Evolutionary conservation across 169 alveolate genomes (phyloP), one percentile per base, ranked within the genome.

Genomic region (Plasmodium gonderi): DNA sequence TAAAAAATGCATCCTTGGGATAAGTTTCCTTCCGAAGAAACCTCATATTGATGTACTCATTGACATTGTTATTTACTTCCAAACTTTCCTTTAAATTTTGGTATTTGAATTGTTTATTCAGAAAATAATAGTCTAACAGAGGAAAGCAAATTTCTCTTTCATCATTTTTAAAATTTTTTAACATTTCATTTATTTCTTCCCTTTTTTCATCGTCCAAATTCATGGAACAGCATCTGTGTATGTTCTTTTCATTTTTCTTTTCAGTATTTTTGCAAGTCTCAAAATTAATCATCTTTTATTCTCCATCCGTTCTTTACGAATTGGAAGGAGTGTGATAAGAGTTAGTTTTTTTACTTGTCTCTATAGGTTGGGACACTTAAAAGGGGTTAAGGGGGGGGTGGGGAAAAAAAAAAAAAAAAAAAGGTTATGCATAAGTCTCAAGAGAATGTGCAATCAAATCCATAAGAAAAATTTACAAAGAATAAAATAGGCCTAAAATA

Each of bases 51-150:
- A 87, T 76, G 72, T 87, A 87, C 67, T 87, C 93, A 87, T 87
- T 87, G 9, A 77, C 79, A 87, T 75, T 77, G 45, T 23, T 77
- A 33, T 54, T 54, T 23, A 76, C 5, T 31, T 76, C 80, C 38
- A 87, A 67, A 87, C 93, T 87, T 33, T 87, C 90, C 38, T 79
- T 75, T 47, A 87, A 42, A 75, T 87, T 75, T 29, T 87, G 93
- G 42, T 54, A 87, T 65, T 87, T 77, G 68, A 87, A 76, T 33
- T 87, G 26, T 47, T 76, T 87, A 87, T 87, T 87, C 64, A 87
- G 47, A 87, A 74, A 87, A 33, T 76, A 87, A 51, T 45, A 87
- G 82, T 87, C 79, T 75, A 87, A 77, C 67, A 87, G 67, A 12
- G 93, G 74, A 87, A 87, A 87, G 33, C 80, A 76, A 17, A 87